A percentile compares a stretch with the other conserved stretches of the same genome.
Evolutionary conservation across 75 land plant species (phyloP).

Genomic region (Cryptomeria japonica): DNA sequence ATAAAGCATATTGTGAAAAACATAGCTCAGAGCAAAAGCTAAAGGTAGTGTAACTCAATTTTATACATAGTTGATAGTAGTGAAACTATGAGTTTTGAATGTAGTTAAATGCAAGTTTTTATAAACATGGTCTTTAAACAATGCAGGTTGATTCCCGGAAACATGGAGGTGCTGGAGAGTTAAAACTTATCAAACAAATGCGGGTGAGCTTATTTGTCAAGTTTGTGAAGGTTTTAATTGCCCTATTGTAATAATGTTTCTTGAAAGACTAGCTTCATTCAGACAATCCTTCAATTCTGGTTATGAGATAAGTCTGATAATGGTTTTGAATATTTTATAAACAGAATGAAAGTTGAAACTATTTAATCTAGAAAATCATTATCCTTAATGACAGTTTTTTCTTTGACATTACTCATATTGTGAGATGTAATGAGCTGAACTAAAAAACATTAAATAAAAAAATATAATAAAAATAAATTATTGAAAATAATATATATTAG

Average conservation of each 20-base stretch:
- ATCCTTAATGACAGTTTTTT: neutral
- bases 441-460: too few species aligned
- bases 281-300: neutral
- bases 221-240: neutral
- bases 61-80: neutral
- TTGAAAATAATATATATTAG: too few species aligned
- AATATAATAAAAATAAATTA: too few species aligned
- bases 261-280: neutral
- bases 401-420: neutral
- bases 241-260: too few species aligned
- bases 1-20: conserved; percentile 91
- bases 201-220: conserved; percentile 52
- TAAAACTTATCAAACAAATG: conserved; percentile 59
- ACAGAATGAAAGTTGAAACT: neutral
- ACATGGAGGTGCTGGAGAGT: conserved; percentile 60
- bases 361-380: neutral
- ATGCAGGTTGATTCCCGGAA: conserved; percentile 64
- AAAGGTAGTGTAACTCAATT: conserved; percentile 47
- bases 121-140: neutral
- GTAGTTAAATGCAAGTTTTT: neutral
- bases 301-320: too few species aligned
- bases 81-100: neutral
- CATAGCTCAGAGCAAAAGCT: conserved; percentile 84
- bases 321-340: neutral
- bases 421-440: too few species aligned